Evolutionary conservation across 441 rosid genomes (phyloP).

Genomic region (Erodium chrysanthum): DNA sequence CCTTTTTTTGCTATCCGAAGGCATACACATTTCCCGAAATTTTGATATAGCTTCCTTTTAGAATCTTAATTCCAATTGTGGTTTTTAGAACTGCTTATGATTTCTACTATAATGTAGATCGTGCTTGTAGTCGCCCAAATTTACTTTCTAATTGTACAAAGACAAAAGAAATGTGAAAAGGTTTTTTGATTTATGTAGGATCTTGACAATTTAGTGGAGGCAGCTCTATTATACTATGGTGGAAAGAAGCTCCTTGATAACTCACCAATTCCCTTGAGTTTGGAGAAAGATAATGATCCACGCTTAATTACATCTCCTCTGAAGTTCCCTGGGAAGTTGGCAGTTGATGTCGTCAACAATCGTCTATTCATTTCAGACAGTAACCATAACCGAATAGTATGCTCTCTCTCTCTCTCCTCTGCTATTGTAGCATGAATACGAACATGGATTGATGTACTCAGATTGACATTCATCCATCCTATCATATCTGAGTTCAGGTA

Average conservation of each 20-base stretch:
- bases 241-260: conserved; percentile 57
- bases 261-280: conserved; percentile 52
- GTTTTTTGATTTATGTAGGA: conserved; percentile 33
- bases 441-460: not conserved
- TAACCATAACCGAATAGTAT: conserved; percentile 89
- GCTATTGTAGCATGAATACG: not conserved
- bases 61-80: not conserved
- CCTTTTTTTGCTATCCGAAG: too few relatives aligned
- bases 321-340: conserved; percentile 93
- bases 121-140: not conserved
- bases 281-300: conserved; percentile 80
- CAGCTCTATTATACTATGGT: conserved; percentile 72
- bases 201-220: conserved; percentile 78
- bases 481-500: conserved; percentile 41
- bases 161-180: not conserved
- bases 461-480: conserved; percentile 5
- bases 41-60: not conserved
- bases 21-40: too few relatives aligned
- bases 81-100: not conserved
- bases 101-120: not conserved
- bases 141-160: not conserved
- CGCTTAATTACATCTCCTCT: conserved; percentile 67
- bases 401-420: conserved; percentile 22
- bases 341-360: conserved; percentile 70
- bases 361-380: conserved; percentile 92